Base-by-base conservation (phyloP, 1,284 basidiomycete genomes). In the Cutaneotrichosporon cutaneum region DNA sequence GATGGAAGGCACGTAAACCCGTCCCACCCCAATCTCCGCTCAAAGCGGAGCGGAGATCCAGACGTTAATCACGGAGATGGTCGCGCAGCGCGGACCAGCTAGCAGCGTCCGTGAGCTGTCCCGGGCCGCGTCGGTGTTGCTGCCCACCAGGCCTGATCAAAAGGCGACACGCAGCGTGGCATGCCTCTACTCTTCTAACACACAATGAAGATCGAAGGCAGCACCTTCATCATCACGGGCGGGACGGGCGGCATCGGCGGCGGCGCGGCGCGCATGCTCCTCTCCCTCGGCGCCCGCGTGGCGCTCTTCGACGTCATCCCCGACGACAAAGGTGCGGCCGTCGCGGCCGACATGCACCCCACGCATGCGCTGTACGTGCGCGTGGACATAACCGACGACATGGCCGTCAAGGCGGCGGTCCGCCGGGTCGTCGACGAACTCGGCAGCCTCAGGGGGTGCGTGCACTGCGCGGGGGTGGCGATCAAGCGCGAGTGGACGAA, bases 381-480 rank as follows among this genome's bases (percentile, higher is more conserved):
- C 24, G 67, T 69, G 22, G 70, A 72, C 64, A 75, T 75, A 51
- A 72, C 72, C 54, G 68, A 72, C 50, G 63, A 65, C 26, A 67
- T 67, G 33, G 68, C 68, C 18, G 71, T 75, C 45, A 70, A 70
- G 61, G 60, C 56, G 4, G 70, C 72, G 8, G 66, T 72, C 11
- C 65, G 62, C 30, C 44, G 56, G 21, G 65, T 70, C 13, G 68
- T 70, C 10, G 54, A 62, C 3, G 63, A 58, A 5, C 61, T 61
- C 50, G 72, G 69, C 8, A 74, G 72, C 60, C 66, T 77, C 35
- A 70, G 69, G 39, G 76, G 76, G 2, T 56, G 51, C 33, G 71
- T 76, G 4, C 76, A 77, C 65, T 76, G 75, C 48, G 76, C 76
- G 9, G 76, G 72, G 16, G 69, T 77, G 7, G 71, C 73, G 22